phyloP scores from a whole-genome alignment of 441 rosid genomes.

The Euphorbia schlechtendalii region DNA sequence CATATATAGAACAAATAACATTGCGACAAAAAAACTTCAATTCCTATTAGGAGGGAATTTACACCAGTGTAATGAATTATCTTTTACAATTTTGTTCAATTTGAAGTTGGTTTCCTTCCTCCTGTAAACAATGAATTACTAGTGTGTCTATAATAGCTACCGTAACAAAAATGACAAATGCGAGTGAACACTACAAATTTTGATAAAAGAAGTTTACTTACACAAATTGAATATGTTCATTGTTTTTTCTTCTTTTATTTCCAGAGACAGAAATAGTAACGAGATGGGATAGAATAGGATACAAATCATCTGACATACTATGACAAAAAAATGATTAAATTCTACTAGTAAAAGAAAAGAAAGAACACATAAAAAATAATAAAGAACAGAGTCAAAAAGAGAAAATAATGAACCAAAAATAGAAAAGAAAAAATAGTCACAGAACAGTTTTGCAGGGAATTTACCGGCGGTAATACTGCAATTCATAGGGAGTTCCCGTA shows the following conservation, averaged over 20 bases:
- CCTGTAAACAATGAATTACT: background rate
- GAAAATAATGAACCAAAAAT: background rate
- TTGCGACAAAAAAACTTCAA: no score
- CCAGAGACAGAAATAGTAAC: constrained; percentile 17
- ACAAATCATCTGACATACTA: constrained; percentile 26
- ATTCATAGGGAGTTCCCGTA: constrained; percentile 41
- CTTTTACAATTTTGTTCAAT: no score
- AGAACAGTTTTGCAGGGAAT: constrained; percentile 24
- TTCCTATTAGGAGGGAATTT: no score
- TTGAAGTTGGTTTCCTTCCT: constrained; percentile 5
- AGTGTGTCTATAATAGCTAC: constrained; percentile 1
- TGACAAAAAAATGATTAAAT: constrained; percentile 6
- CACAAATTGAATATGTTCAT: constrained; percentile 1
- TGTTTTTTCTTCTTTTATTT: constrained; percentile 17
- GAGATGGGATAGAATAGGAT: constrained; percentile 24
- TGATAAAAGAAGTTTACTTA: no score
- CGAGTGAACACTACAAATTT: background rate
- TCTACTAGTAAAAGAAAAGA: background rate
- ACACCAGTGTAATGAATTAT: no score
- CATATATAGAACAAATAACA: no score
- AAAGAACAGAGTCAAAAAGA: background rate
- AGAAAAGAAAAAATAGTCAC: background rate
- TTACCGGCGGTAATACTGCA: constrained; percentile 27
- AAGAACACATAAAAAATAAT: constrained; percentile 4
- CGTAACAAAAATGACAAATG: constrained; percentile 1